Evolutionary conservation across 1,284 basidiomycete species (phyloP).

Genomic region (Cutaneotrichosporon mucoides): DNA sequence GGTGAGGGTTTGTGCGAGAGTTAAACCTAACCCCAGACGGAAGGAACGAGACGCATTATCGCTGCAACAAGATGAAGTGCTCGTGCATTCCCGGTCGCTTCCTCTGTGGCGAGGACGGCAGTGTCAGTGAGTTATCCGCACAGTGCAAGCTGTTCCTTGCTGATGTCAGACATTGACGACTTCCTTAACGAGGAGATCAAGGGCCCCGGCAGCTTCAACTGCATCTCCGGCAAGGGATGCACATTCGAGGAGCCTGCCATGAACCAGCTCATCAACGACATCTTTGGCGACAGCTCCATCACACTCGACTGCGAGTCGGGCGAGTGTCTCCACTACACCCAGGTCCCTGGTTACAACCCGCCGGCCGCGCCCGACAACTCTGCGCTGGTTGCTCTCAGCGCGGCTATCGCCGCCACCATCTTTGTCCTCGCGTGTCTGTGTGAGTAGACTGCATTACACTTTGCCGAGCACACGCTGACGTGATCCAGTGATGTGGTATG

Average conservation of each 20-base stretch:
- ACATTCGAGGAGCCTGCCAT: constrained; percentile 92
- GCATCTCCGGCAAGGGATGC: constrained; percentile 68
- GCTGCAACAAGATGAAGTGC: constrained; percentile 79
- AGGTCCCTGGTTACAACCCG: constrained; percentile 85
- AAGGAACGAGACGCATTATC: constrained; percentile 66
- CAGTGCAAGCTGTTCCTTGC: no score
- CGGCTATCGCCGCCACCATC: constrained; percentile 63
- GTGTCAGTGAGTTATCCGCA: constrained; percentile 64
- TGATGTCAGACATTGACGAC: constrained; percentile 75
- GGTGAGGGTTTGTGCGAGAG: constrained; percentile 13
- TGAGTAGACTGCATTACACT: constrained; percentile 19
- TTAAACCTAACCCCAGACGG: constrained; percentile 46
- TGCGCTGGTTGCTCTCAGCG: constrained; percentile 75
- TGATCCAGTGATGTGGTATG: constrained; percentile 75
- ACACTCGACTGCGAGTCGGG: constrained; percentile 81
- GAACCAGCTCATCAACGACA: constrained; percentile 87
- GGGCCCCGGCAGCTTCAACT: constrained; percentile 84
- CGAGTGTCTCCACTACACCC: constrained; percentile 88
- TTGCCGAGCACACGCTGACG: no score
- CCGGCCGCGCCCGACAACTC: constrained; percentile 77
- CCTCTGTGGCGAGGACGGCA: constrained; percentile 92
- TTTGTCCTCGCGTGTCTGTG: constrained; percentile 53
- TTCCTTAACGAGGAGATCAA: constrained; percentile 86
- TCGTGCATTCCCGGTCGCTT: constrained; percentile 87
- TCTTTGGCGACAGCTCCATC: constrained; percentile 90